Percentiles rank a stretch among this genome's conserved stretches.
phyloP scores from a whole-genome alignment of 805 yeast genomes.

The Candida sakaeoensis region DNA sequence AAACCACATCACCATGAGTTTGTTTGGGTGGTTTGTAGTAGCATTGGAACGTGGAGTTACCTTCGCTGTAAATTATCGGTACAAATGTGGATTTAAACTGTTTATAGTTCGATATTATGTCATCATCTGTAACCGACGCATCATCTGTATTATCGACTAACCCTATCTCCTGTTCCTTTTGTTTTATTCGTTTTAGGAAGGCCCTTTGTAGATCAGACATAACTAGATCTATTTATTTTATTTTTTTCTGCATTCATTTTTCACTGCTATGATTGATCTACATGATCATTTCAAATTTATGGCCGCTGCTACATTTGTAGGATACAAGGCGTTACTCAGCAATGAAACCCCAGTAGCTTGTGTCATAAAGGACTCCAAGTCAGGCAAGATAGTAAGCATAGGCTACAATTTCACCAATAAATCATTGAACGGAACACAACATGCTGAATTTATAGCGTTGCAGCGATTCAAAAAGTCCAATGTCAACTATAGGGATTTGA shows the following conservation, averaged over 20 bases:
- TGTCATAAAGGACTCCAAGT: constrained; percentile 22
- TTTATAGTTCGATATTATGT: constrained; percentile 1
- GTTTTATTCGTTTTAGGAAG: constrained; percentile 21
- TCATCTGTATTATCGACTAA: constrained; percentile 14
- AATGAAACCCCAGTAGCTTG: constrained; percentile 45
- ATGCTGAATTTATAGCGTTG: constrained; percentile 88
- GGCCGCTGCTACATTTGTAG: constrained; percentile 37
- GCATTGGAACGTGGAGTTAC: constrained; percentile 30
- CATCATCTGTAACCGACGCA: constrained; percentile 3
- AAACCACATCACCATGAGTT: constrained; percentile 49
- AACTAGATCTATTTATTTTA: too few species aligned
- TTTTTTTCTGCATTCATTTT: background rate
- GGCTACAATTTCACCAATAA: constrained; percentile 88
- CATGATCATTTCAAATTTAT: constrained; percentile 22
- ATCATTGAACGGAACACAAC: constrained; percentile 81
- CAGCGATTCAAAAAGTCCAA: constrained; percentile 25
- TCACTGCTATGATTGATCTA: constrained; percentile 11
- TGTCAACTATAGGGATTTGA: constrained; percentile 46
- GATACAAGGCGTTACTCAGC: constrained; percentile 31
- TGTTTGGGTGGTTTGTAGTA: constrained; percentile 55
- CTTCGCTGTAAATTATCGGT: constrained; percentile 14
- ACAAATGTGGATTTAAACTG: constrained; percentile 16
- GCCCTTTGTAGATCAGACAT: constrained; percentile 29
- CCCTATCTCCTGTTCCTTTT: constrained; percentile 22
- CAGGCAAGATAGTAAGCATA: constrained; percentile 54